Conservation (phyloP, 2,329 filamentous ascomycete genomes). For the Fusarium pilosicola region DNA sequence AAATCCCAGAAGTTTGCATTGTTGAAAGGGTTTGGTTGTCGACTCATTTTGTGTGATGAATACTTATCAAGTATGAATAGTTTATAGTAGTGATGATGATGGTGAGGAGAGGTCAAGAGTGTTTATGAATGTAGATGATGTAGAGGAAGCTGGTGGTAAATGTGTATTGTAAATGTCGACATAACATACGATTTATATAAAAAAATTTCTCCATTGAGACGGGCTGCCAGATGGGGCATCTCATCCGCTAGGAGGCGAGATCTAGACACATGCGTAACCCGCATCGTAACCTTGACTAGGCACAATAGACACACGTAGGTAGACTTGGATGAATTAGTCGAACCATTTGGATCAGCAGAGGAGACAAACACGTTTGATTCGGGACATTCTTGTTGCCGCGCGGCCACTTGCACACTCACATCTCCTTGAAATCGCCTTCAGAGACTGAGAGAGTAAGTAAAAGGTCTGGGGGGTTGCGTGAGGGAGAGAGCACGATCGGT, state of each 20-base stretch:
- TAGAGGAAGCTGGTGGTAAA: constrained; percentile 17
- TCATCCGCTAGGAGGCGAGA: constrained; percentile 32
- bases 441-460: too few relatives aligned
- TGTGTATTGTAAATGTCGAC: constrained; percentile 8
- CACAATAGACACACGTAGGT: constrained; percentile 36
- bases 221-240: constrained; percentile 27
- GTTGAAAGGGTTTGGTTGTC: constrained; percentile 37
- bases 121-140: constrained; percentile 13
- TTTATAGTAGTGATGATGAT: background rate
- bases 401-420: constrained; percentile 26
- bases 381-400: constrained; percentile 35
- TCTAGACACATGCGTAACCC: constrained; percentile 34
- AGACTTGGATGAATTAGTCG: constrained; percentile 26
- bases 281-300: constrained; percentile 26
- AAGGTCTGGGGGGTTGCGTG: constrained; percentile 12
- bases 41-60: constrained; percentile 35
- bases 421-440: constrained; percentile 3
- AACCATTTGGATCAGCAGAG: constrained; percentile 35
- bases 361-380: constrained; percentile 8
- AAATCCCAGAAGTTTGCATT: constrained; percentile 50
- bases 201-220: constrained; percentile 21
- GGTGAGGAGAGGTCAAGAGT: background rate
- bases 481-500: constrained; percentile 24
- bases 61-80: background rate
- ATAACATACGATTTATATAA: constrained; percentile 31